Evolutionary conservation across 208 protist genomes (phyloP).

Genomic region (Leishmania turanica): DNA sequence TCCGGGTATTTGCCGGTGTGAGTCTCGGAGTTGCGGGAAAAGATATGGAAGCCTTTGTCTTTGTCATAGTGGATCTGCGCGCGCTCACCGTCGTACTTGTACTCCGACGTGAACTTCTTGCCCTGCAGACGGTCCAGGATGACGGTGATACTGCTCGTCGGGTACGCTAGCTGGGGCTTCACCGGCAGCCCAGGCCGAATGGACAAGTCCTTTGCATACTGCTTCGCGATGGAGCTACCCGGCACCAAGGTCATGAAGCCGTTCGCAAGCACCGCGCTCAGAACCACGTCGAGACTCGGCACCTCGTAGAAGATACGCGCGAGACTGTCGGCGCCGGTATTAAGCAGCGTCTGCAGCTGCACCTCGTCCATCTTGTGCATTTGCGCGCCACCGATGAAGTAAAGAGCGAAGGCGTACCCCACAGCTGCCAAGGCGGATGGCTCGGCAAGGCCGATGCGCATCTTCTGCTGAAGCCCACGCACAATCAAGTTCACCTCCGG

Average conservation of each 20-base stretch:
- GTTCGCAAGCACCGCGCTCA: conserved; percentile 65
- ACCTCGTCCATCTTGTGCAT: conserved; percentile 45
- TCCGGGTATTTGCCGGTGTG: conserved; percentile 99
- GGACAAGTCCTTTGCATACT: conserved; percentile 54
- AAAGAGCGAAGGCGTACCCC: conserved; percentile 92
- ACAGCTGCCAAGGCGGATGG: conserved; percentile 95
- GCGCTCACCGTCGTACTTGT: conserved; percentile 99
- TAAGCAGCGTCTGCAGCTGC: conserved; percentile 71
- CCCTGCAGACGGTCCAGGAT: conserved; percentile 85
- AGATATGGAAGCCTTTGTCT: conserved; percentile 93
- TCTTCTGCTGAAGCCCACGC: conserved; percentile 96
- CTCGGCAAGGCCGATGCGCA: conserved; percentile 98
- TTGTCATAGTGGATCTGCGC: conserved; percentile 94
- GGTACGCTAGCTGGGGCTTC: conserved; percentile 99
- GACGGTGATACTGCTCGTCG: conserved; percentile 94
- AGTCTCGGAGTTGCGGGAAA: conserved; percentile 98
- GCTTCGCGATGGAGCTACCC: conserved; percentile 37
- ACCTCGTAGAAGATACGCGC: conserved; percentile 83
- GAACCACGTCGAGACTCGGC: conserved; percentile 84
- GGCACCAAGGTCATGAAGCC: conserved; percentile 81
- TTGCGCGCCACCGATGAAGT: conserved; percentile 47
- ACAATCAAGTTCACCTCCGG: conserved; percentile 96
- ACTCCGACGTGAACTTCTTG: conserved; percentile 98
- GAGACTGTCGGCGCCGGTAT: conserved; percentile 55
- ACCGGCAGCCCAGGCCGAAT: conserved; percentile 95